phyloP scores from a whole-genome alignment of 495 filamentous ascomycete species.

The Annulohypoxylon maeteangense region DNA sequence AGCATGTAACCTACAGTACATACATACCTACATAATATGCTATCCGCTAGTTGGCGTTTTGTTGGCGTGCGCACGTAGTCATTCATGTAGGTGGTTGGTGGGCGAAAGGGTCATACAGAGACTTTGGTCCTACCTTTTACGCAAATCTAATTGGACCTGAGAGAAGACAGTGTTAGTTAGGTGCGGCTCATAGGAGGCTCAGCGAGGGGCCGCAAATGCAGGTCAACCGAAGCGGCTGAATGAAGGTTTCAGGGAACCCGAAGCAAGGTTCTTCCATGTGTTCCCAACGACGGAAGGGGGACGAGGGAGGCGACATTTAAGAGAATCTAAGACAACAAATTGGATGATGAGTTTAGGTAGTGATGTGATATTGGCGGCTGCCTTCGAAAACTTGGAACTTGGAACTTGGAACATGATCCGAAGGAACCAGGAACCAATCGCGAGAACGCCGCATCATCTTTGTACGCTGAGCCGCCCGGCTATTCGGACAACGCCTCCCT shows the following conservation, averaged over 20 bases:
- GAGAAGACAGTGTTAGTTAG: constrained; percentile 46
- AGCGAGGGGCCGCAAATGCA: constrained; percentile 43
- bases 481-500: constrained; percentile 36
- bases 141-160: constrained; percentile 31
- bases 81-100: constrained; percentile 40
- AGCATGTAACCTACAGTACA: constrained; percentile 25
- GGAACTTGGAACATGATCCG: constrained; percentile 21
- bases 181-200: constrained; percentile 51
- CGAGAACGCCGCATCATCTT: constrained; percentile 30
- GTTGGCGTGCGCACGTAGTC: constrained; percentile 21
- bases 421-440: constrained; percentile 28
- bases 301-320: neutral
- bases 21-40: constrained; percentile 15
- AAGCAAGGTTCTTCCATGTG: constrained; percentile 41
- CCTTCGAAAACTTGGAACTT: constrained; percentile 15
- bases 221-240: constrained; percentile 48
- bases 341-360: neutral
- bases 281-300: constrained; percentile 25
- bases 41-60: constrained; percentile 17
- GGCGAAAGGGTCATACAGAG: constrained; percentile 22
- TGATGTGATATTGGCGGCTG: constrained; percentile 23
- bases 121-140: constrained; percentile 40
- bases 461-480: constrained; percentile 37
- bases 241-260: constrained; percentile 40
- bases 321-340: constrained; percentile 1